Evolutionary conservation across 2,329 filamentous ascomycete species (phyloP), one percentile per base, ranked within the genome.

Genomic region (Penicillium glabrum): DNA sequence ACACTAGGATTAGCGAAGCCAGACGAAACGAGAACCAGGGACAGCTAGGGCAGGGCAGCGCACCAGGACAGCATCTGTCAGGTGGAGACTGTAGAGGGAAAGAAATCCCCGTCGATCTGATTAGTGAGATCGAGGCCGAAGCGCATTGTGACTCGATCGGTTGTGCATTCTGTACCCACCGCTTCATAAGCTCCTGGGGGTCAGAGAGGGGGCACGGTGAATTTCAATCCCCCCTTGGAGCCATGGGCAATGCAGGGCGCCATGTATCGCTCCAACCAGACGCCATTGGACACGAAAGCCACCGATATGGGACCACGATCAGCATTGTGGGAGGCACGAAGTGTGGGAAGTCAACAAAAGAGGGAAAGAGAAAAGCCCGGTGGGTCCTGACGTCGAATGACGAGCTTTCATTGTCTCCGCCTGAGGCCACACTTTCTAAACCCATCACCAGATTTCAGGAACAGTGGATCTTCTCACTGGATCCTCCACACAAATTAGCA

Each of bases 91-190:
- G 31, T 31, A 53, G 19, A 45, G 19, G 57, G 46, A 58, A 24
- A 58, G 59, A 50, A 29, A 11, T 23, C 54, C 55, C 57, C 26
- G 44, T 27, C 35, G 46, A 61, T 46, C 33, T 60, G 45, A 59
- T 61, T 61, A 49, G 53, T 53, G 54, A 43, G 48, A 39, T 48
- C 10, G 43, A 26, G 19, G 29, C 41, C 31, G 51, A 54, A 41
- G 44, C 51, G 51, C 52, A 56, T 46, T 59, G 51, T 45, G 49
- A 57, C 47, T 60, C 41, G 55, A 58, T 60, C 54, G 51, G 54
- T 24, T 53, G 51, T 48, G 23, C 52, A 53, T 54, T 29, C 35
- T 23, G 46, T 56, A 56, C 54, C 64, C 59, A 64, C 62, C 51
- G 53, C 54, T 57, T 56, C 57, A 56, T 57, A 44, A 60, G 51